These are phyloP conservation scores for Allantophomopsis cytisporea DNA, from an alignment of 2,329 filamentous ascomycete genomes.

Conservation along the genomic window DNA sequence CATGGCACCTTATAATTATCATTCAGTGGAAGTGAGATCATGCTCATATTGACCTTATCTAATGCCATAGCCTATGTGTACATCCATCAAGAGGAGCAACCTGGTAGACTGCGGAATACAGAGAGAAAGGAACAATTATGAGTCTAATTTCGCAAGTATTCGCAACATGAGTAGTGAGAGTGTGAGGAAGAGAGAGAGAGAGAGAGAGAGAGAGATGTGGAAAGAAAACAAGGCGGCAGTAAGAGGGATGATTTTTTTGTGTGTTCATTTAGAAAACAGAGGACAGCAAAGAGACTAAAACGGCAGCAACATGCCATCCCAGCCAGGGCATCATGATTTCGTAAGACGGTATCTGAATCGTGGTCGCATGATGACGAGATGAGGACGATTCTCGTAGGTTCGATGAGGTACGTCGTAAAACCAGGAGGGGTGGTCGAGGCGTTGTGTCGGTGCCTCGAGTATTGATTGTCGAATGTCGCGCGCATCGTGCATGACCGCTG, in stretches of 20 bases:
- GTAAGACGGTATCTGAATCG: conserved; percentile 16
- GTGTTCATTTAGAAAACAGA: neutral
- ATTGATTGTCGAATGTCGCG: conserved; percentile 18
- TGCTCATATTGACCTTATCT: too few relatives aligned
- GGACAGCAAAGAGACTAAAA: neutral
- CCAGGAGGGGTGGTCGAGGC: conserved; percentile 15
- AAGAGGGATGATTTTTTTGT: too few relatives aligned
- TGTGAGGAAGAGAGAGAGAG: too few relatives aligned
- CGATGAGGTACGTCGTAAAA: conserved; percentile 16
- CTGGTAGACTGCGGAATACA: neutral
- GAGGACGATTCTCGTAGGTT: conserved; percentile 23
- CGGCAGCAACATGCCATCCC: neutral
- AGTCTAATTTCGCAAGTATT: too few relatives aligned
- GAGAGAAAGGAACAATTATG: too few relatives aligned
- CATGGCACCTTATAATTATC: too few relatives aligned
- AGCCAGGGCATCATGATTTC: conserved; percentile 13
- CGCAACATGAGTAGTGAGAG: too few relatives aligned
- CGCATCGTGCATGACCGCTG: conserved; percentile 17
- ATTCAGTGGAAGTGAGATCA: too few relatives aligned
- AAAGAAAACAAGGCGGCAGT: too few relatives aligned
- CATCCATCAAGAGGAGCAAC: neutral
- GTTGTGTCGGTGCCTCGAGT: conserved; percentile 20
- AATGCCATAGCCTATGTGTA: neutral
- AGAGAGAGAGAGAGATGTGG: too few relatives aligned
- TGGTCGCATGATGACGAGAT: conserved; percentile 22